Percentiles rank a stretch among this genome's conserved stretches.
Conservation (phyloP, 2,329 filamentous ascomycete species). For the Aspergillus ibericus region DNA sequence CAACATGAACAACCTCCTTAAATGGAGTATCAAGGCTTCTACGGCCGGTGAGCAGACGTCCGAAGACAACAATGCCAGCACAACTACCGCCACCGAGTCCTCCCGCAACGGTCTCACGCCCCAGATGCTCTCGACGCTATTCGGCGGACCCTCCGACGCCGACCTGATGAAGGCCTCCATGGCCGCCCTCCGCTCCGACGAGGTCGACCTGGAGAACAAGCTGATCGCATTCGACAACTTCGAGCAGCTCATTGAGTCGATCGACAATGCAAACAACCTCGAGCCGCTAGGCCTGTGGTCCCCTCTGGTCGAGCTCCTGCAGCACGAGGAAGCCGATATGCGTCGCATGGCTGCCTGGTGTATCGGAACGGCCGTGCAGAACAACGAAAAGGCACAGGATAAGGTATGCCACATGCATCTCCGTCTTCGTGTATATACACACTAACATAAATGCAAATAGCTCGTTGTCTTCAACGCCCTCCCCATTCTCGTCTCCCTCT, state of each 20-base stretch:
- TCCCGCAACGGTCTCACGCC: slow-evolving; percentile 57
- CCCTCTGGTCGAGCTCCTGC: slow-evolving; percentile 71
- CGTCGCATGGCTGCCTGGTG: slow-evolving; percentile 91
- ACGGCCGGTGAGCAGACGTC: slow-evolving; percentile 34
- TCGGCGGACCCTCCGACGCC: slow-evolving; percentile 84
- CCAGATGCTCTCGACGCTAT: slow-evolving; percentile 69
- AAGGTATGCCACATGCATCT: slow-evolving; percentile 46
- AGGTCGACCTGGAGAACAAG: slow-evolving; percentile 71
- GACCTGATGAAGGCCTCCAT: slow-evolving; percentile 89
- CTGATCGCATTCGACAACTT: slow-evolving; percentile 90
- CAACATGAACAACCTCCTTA: slow-evolving; percentile 72
- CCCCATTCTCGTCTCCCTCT: slow-evolving; percentile 66
- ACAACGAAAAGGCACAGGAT: slow-evolving; percentile 85
- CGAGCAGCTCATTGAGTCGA: slow-evolving; percentile 84
- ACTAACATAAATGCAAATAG: slow-evolving; percentile 29
- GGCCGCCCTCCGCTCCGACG: slow-evolving; percentile 67
- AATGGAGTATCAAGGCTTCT: slow-evolving; percentile 73
- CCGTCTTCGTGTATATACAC: neutral
- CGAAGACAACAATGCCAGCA: slow-evolving; percentile 32
- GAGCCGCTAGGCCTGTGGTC: slow-evolving; percentile 76
- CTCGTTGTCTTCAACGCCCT: slow-evolving; percentile 65
- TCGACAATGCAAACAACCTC: slow-evolving; percentile 98
- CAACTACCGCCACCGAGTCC: slow-evolving; percentile 28
- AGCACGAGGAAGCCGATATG: slow-evolving; percentile 68
- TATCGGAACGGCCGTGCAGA: slow-evolving; percentile 91